phyloP scores from a whole-genome alignment of 164 flowering plant genomes.

The Euptelea pleiosperma region DNA sequence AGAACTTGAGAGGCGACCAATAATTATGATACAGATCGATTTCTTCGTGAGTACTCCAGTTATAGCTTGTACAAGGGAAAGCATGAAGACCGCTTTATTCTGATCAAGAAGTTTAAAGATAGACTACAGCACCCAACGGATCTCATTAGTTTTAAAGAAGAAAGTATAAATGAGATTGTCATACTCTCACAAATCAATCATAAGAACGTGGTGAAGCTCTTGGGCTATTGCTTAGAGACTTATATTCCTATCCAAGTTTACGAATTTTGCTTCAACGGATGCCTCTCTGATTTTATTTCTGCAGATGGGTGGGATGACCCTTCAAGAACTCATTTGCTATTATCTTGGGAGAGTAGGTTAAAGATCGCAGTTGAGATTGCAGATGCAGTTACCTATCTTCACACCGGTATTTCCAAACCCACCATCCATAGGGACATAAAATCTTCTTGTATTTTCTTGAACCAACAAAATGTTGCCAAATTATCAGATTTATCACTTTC shows the following conservation, averaged over 20 bases:
- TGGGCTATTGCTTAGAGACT: slow-evolving; percentile 9
- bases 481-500: neutral
- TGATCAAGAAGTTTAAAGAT: neutral
- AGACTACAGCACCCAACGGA: too few species aligned
- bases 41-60: neutral
- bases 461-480: neutral
- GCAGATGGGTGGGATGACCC: neutral
- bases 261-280: neutral
- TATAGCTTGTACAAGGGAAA: slow-evolving; percentile 1
- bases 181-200: slow-evolving; percentile 3
- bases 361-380: slow-evolving; percentile 6
- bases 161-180: neutral
- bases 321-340: neutral
- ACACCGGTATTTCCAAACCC: neutral
- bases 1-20: slow-evolving; percentile 1
- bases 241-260: neutral
- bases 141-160: too few species aligned
- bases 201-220: neutral
- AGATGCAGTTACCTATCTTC: neutral
- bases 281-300: neutral
- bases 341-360: slow-evolving; percentile 4
- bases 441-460: neutral
- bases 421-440: slow-evolving; percentile 1
- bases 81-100: neutral
- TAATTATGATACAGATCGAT: neutral